phyloP scores from a whole-genome alignment of 2,329 filamentous ascomycete genomes.

The Calonectria hawksworthii region DNA sequence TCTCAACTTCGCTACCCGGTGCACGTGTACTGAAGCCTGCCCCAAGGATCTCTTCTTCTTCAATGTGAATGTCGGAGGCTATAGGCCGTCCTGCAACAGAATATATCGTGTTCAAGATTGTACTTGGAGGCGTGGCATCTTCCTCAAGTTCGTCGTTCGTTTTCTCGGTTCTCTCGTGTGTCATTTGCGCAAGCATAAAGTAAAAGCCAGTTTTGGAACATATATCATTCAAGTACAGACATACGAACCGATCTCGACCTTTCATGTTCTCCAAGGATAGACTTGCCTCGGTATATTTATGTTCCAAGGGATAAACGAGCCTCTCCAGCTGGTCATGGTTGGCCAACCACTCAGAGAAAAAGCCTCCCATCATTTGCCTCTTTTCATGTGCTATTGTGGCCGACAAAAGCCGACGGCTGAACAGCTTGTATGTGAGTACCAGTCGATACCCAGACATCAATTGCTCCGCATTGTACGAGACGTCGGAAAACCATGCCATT shows the following conservation, averaged over 20 bases:
- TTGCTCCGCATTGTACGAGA: slow-evolving; percentile 18
- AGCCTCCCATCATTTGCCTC: background rate
- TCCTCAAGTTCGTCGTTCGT: background rate
- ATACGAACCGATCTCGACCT: slow-evolving; percentile 22
- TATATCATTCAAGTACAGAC: background rate
- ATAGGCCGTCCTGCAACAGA: background rate
- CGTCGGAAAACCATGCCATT: slow-evolving; percentile 33
- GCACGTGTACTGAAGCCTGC: background rate
- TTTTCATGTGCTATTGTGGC: background rate
- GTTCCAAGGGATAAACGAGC: slow-evolving; percentile 25
- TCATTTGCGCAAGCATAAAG: slow-evolving; percentile 24
- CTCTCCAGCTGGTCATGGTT: background rate
- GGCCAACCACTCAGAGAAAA: slow-evolving; percentile 13
- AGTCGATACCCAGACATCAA: slow-evolving; percentile 30
- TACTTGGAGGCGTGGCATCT: background rate
- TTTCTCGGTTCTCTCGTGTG: background rate
- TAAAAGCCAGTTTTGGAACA: slow-evolving; percentile 28
- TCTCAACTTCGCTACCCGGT: slow-evolving; percentile 16
- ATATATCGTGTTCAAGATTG: background rate
- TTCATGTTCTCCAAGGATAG: slow-evolving; percentile 26
- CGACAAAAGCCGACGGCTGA: background rate
- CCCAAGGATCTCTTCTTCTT: slow-evolving; percentile 14
- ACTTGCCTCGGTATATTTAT: slow-evolving; percentile 22
- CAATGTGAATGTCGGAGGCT: background rate
- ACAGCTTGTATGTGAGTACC: slow-evolving; percentile 31